phyloP scores from a whole-genome alignment of 2,329 filamentous ascomycete species.

The Colletotrichum graminicola region DNA sequence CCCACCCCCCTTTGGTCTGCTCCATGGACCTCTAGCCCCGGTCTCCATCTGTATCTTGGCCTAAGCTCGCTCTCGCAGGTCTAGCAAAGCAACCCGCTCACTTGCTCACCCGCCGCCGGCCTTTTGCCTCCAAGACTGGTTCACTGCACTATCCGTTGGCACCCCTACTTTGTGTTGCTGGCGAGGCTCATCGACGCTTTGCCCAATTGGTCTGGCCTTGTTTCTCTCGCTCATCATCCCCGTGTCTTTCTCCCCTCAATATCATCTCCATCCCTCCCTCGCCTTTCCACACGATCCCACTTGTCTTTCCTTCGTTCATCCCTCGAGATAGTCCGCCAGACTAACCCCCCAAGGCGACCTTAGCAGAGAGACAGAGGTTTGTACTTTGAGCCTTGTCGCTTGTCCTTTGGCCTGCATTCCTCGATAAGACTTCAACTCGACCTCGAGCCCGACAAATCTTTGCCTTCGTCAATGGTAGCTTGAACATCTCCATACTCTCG shows the following conservation, averaged over 20 bases:
- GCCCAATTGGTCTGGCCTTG: constrained; percentile 35
- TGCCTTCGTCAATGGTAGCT: constrained; percentile 31
- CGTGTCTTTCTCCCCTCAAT: constrained; percentile 35
- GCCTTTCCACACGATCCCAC: constrained; percentile 16
- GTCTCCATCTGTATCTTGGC: constrained; percentile 8
- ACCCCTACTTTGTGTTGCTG: constrained; percentile 23
- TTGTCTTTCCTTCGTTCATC: constrained; percentile 35
- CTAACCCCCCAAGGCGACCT: constrained; percentile 36
- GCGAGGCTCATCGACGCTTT: constrained; percentile 40
- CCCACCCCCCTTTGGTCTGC: constrained; percentile 9
- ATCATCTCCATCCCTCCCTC: constrained; percentile 36
- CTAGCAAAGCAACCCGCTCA: constrained; percentile 18
- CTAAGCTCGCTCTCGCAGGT: constrained; percentile 13
- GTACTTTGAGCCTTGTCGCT: constrained; percentile 32
- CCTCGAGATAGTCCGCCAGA: constrained; percentile 33
- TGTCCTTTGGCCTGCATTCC: constrained; percentile 27
- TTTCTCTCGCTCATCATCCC: constrained; percentile 27
- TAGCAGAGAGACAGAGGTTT: constrained; percentile 32
- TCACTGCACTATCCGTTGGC: constrained; percentile 25
- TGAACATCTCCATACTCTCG: constrained; percentile 31
- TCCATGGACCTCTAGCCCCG: constrained; percentile 6
- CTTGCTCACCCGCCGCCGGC: constrained; percentile 19
- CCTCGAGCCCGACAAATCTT: constrained; percentile 23
- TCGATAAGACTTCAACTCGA: constrained; percentile 27
- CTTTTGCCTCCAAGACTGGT: constrained; percentile 31